Evolutionary conservation across 495 filamentous ascomycete species (phyloP).

Genomic region (Trypethelium eluteriae): DNA sequence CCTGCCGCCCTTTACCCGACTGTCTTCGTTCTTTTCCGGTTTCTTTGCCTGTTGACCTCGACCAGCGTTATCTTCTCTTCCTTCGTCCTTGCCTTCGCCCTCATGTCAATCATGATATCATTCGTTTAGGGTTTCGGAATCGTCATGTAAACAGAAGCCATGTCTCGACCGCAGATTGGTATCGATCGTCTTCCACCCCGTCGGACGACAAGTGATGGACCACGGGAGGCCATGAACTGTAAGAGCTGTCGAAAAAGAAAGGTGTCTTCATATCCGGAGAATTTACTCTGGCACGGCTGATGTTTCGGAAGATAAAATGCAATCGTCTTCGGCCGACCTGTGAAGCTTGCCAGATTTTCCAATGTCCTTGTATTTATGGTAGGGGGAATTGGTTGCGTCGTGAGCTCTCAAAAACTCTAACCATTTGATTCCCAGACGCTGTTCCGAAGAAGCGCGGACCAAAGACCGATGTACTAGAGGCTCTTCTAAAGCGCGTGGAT

Average conservation of each 20-base stretch:
- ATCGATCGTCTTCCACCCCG: constrained; percentile 74
- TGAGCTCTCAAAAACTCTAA: not conserved
- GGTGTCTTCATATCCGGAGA: constrained; percentile 37
- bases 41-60: not conserved
- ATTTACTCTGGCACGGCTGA: not conserved
- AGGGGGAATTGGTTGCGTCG: constrained; percentile 27
- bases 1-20: constrained; percentile 10
- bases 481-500: constrained; percentile 73
- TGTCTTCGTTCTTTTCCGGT: constrained; percentile 8
- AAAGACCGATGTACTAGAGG: constrained; percentile 82
- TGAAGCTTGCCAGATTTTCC: constrained; percentile 81
- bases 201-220: constrained; percentile 58
- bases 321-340: constrained; percentile 76
- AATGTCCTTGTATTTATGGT: constrained; percentile 85
- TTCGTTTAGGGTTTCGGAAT: not conserved
- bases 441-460: constrained; percentile 82
- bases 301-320: constrained; percentile 66
- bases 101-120: constrained; percentile 1
- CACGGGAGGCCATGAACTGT: constrained; percentile 87
- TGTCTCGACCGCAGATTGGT: constrained; percentile 73
- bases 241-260: constrained; percentile 87
- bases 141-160: constrained; percentile 23
- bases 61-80: not conserved
- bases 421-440: constrained; percentile 50
- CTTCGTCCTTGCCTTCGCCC: not conserved